Evolutionary conservation across 2,329 filamentous ascomycete genomes (phyloP).

Genomic region (Periconia digitata): DNA sequence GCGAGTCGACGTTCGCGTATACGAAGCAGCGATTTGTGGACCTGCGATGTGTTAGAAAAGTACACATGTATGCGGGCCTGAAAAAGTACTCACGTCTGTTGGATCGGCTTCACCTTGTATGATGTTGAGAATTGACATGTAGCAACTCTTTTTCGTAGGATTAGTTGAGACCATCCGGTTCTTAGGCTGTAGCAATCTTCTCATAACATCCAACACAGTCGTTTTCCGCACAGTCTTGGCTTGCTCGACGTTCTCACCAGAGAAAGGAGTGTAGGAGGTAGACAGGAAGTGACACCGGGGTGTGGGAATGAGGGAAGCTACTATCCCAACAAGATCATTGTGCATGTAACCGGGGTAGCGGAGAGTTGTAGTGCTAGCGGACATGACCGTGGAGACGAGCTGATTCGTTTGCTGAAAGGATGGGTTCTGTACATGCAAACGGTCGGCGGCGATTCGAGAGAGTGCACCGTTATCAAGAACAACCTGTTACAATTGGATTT

Average conservation of each 20-base stretch:
- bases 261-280: constrained; percentile 98
- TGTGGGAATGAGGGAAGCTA: constrained; percentile 93
- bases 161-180: constrained; percentile 98
- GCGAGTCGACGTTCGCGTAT: constrained; percentile 93
- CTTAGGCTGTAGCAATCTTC: constrained; percentile 91
- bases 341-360: constrained; percentile 99
- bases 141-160: constrained; percentile 95
- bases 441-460: constrained; percentile 89
- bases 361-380: constrained; percentile 92
- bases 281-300: constrained; percentile 97
- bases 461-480: constrained; percentile 95
- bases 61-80: neutral
- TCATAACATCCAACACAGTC: constrained; percentile 97
- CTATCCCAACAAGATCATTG: constrained; percentile 95
- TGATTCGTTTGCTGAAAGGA: constrained; percentile 98
- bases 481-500: too few relatives aligned
- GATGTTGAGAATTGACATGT: constrained; percentile 98
- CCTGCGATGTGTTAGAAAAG: constrained; percentile 41
- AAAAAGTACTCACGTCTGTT: constrained; percentile 74
- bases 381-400: constrained; percentile 95
- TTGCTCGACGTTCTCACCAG: constrained; percentile 91
- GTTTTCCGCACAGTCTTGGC: constrained; percentile 98
- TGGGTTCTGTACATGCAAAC: constrained; percentile 90
- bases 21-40: constrained; percentile 95
- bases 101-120: constrained; percentile 98